A percentile compares a stretch with the other conserved stretches of the same genome.
phyloP scores from a whole-genome alignment of 1,284 basidiomycete genomes.

The Sporisorium exsertum region DNA sequence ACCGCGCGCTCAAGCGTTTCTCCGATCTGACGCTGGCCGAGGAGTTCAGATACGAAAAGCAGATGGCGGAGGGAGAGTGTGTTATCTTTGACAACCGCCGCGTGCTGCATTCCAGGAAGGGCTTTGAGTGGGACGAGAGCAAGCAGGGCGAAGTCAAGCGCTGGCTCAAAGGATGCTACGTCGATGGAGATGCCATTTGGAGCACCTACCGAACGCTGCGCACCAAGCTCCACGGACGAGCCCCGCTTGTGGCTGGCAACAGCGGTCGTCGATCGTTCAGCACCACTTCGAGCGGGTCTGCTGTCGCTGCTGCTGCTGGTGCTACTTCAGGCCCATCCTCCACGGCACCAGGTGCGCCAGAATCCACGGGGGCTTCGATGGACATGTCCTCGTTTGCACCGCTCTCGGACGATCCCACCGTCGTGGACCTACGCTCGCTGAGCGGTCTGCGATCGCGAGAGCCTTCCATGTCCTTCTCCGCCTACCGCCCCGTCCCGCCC shows the following conservation, averaged over 20 bases:
- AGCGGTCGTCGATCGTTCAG: constrained; percentile 20
- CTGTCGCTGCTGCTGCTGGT: constrained; percentile 1
- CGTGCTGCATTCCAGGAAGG: constrained; percentile 87
- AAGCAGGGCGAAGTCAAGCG: constrained; percentile 59
- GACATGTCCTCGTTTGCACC: constrained; percentile 41
- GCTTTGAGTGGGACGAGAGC: constrained; percentile 75
- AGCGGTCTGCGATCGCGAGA: constrained; percentile 30
- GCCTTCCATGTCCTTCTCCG: constrained; percentile 25
- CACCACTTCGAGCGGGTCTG: constrained; percentile 3
- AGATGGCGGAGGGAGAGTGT: constrained; percentile 83
- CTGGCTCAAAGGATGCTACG: constrained; percentile 82
- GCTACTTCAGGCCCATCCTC: no score
- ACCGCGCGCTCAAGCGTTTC: constrained; percentile 76
- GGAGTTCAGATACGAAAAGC: constrained; percentile 76
- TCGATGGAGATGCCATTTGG: constrained; percentile 81
- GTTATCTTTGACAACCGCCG: constrained; percentile 93
- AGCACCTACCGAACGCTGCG: constrained; percentile 71
- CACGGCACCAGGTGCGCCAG: background rate
- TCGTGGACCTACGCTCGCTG: constrained; percentile 41
- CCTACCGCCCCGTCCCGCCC: constrained; percentile 52
- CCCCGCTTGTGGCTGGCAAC: constrained; percentile 14
- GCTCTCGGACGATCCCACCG: constrained; percentile 51
- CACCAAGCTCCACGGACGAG: constrained; percentile 35
- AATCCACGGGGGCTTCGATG: background rate
- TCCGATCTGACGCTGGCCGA: constrained; percentile 76